phyloP scores from a whole-genome alignment of 148 eudicot species.

The Nepenthes mirabilis region DNA sequence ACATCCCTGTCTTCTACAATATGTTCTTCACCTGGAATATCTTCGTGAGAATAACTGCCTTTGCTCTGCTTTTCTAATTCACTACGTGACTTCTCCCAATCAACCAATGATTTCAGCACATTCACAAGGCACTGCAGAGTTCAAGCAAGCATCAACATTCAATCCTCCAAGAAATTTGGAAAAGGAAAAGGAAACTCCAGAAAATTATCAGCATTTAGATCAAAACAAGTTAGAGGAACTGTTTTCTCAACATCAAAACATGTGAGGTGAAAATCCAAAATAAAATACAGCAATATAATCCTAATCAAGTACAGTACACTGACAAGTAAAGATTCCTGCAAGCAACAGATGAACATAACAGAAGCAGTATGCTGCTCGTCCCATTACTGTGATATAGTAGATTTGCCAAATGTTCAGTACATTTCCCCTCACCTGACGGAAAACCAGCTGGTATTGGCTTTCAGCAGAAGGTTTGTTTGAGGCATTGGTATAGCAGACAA shows the following conservation, averaged over 20 bases:
- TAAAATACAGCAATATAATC: background rate
- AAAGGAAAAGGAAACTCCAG: background rate
- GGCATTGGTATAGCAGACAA: no score
- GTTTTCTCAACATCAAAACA: no score
- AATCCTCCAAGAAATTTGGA: background rate
- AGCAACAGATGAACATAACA: no score
- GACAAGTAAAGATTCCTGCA: no score
- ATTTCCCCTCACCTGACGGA: no score
- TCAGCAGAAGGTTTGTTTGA: no score
- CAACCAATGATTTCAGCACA: conserved; percentile 81
- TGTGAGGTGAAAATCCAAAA: background rate
- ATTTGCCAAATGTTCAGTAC: no score
- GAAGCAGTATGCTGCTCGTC: no score
- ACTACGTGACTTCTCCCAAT: conserved; percentile 76
- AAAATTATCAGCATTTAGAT: background rate
- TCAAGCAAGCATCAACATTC: conserved; percentile 11
- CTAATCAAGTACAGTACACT: no score
- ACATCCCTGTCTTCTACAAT: conserved; percentile 26
- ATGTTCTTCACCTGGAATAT: conserved; percentile 30
- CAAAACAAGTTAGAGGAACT: no score
- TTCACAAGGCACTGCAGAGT: conserved; percentile 75
- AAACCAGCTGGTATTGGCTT: no score
- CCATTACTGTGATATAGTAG: no score
- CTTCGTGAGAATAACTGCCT: conserved; percentile 33
- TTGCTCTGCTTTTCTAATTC: conserved; percentile 38